Evolutionary conservation across 192 early-diverging fungal genomes (phyloP).

Genomic region (Phycomyces blakesleeanus): DNA sequence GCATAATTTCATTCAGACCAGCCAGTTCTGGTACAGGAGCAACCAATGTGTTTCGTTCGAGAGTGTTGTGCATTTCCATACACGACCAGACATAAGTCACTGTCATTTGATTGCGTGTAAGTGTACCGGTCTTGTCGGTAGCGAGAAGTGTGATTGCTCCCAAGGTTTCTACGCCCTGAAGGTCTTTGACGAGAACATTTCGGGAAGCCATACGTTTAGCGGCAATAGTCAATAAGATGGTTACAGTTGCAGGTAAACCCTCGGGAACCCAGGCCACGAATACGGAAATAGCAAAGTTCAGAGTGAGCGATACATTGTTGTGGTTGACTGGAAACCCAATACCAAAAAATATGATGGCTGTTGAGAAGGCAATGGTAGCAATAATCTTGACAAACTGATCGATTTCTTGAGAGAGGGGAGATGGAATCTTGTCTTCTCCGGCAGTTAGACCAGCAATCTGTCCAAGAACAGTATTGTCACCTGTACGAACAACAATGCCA

Average conservation of each 20-base stretch:
- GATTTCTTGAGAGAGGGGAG: slow-evolving; percentile 78
- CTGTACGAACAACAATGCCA: slow-evolving; percentile 89
- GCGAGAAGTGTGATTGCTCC: slow-evolving; percentile 95
- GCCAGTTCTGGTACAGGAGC: slow-evolving; percentile 34
- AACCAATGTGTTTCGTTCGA: slow-evolving; percentile 39
- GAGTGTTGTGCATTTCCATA: slow-evolving; percentile 55
- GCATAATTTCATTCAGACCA: slow-evolving; percentile 74
- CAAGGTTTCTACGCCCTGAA: slow-evolving; percentile 94
- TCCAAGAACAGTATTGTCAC: slow-evolving; percentile 91
- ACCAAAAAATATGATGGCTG: slow-evolving; percentile 83
- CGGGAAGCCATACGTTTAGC: slow-evolving; percentile 89
- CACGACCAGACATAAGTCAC: slow-evolving; percentile 89
- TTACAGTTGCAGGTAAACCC: slow-evolving; percentile 92
- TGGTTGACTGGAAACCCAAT: slow-evolving; percentile 59
- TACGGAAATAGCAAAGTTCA: slow-evolving; percentile 89
- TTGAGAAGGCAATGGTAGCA: slow-evolving; percentile 69
- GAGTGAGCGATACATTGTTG: slow-evolving; percentile 58
- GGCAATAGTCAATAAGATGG: slow-evolving; percentile 89
- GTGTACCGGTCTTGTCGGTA: slow-evolving; percentile 96
- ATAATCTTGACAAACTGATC: slow-evolving; percentile 82
- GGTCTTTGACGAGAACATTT: slow-evolving; percentile 93
- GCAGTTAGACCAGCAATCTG: slow-evolving; percentile 89
- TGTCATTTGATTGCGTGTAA: slow-evolving; percentile 97
- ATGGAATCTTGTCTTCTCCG: slow-evolving; percentile 68
- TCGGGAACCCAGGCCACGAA: slow-evolving; percentile 92